Conservation (phyloP, 2,329 filamentous ascomycete genomes). For the Leptographium flavum region DNA sequence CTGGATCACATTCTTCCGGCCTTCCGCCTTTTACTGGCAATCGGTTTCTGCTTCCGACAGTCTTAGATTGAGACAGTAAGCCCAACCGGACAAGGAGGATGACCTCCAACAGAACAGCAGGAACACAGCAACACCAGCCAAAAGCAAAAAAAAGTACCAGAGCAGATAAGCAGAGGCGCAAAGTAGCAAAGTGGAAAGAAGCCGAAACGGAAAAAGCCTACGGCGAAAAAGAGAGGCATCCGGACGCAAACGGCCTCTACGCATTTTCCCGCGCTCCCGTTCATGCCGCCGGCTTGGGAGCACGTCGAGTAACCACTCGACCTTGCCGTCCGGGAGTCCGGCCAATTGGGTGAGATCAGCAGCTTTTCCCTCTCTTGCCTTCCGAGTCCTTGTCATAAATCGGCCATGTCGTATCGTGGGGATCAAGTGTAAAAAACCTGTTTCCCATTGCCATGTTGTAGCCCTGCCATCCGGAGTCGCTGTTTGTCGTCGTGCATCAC, state of each 20-base stretch:
- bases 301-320: slow-evolving; percentile 2
- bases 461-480: not conserved
- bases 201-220: too few relatives aligned
- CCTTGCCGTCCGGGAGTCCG: not conserved
- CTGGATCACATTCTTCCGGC: not conserved
- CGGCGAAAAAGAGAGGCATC: not conserved
- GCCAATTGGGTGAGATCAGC: not conserved
- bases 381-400: not conserved
- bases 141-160: not conserved
- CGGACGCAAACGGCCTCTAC: not conserved
- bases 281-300: not conserved
- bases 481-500: not conserved
- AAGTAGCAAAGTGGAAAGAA: too few relatives aligned
- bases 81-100: not conserved
- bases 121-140: not conserved
- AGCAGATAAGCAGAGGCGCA: too few relatives aligned
- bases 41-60: slow-evolving; percentile 5
- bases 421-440: not conserved
- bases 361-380: not conserved
- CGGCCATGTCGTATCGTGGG: not conserved
- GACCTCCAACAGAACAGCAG: too few relatives aligned
- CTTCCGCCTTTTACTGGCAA: not conserved
- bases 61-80: slow-evolving; percentile 6
- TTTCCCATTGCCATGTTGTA: not conserved
- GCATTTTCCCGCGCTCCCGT: not conserved